phyloP scores from a whole-genome alignment of 352 stramenopile species.

The Pythium brachiatum region DNA sequence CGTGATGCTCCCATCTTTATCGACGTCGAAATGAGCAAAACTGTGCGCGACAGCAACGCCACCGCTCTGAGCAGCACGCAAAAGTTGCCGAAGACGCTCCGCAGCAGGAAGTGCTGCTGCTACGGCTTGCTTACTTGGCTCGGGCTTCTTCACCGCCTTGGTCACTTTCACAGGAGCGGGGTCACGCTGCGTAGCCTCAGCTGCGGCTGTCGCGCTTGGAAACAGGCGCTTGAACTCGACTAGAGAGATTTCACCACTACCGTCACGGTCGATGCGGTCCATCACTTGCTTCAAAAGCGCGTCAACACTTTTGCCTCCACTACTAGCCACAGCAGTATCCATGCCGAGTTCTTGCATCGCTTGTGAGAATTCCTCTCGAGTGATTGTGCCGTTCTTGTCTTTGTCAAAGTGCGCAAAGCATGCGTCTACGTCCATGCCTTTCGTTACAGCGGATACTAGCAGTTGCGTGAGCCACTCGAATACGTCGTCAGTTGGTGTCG shows the following conservation, averaged over 20 bases:
- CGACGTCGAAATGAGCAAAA: conserved; percentile 41
- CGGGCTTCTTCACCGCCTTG: not conserved
- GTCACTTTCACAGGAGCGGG: not conserved
- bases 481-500: conserved; percentile 17
- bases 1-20: conserved; percentile 43
- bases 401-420: conserved; percentile 87
- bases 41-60: conserved; percentile 26
- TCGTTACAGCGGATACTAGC: conserved; percentile 39
- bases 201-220: conserved; percentile 1
- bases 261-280: conserved; percentile 57
- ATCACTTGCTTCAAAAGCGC: conserved; percentile 38
- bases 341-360: conserved; percentile 59
- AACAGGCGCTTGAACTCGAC: conserved; percentile 66
- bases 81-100: conserved; percentile 21
- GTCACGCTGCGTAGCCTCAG: not conserved
- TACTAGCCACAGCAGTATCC: conserved; percentile 2
- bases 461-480: conserved; percentile 39
- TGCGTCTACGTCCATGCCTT: conserved; percentile 50
- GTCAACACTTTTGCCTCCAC: conserved; percentile 12
- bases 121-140: not conserved
- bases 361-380: conserved; percentile 50
- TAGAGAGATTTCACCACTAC: conserved; percentile 59
- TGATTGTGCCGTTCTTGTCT: conserved; percentile 64
- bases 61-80: conserved; percentile 19
- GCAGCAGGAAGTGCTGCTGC: conserved; percentile 3